Percentiles rank a stretch among this genome's conserved stretches.
phyloP scores from a whole-genome alignment of 1,284 basidiomycete genomes.

The Flammula alnicola region DNA sequence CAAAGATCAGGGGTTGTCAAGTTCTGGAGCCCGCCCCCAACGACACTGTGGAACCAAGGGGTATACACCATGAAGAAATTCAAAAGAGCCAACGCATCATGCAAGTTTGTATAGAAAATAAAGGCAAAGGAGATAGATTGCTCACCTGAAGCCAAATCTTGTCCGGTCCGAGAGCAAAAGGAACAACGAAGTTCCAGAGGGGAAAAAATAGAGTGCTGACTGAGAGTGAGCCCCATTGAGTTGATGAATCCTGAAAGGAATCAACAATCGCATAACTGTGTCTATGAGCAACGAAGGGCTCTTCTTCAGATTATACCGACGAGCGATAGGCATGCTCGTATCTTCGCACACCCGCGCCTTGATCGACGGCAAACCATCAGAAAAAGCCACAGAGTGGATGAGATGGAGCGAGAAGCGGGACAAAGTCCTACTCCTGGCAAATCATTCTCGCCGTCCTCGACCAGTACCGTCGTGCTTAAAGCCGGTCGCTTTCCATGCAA shows the following conservation, averaged over 20 bases:
- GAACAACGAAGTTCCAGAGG: slow-evolving; percentile 53
- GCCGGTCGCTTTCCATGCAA: slow-evolving; percentile 72
- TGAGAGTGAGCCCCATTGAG: slow-evolving; percentile 91
- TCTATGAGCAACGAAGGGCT: slow-evolving; percentile 78
- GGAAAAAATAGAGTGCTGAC: slow-evolving; percentile 64
- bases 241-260: slow-evolving; percentile 52
- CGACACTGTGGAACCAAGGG: slow-evolving; percentile 33
- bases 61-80: slow-evolving; percentile 92
- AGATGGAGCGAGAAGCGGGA: slow-evolving; percentile 44
- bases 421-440: slow-evolving; percentile 29
- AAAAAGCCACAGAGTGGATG: slow-evolving; percentile 59
- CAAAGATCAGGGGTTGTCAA: slow-evolving; percentile 68
- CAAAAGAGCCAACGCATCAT: slow-evolving; percentile 64
- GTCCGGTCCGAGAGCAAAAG: slow-evolving; percentile 5
- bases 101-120: slow-evolving; percentile 18
- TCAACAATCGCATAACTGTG: slow-evolving; percentile 84
- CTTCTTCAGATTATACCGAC: slow-evolving; percentile 41
- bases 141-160: slow-evolving; percentile 36
- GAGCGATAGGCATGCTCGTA: slow-evolving; percentile 65
- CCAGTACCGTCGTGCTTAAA: slow-evolving; percentile 64
- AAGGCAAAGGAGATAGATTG: slow-evolving; percentile 21
- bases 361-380: slow-evolving; percentile 37
- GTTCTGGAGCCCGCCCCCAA: slow-evolving; percentile 71
- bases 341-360: slow-evolving; percentile 68
- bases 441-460: slow-evolving; percentile 53